These are phyloP conservation scores for Russula emetica DNA, from an alignment of 768 basidiomycete genomes.

Conservation along the genomic window DNA sequence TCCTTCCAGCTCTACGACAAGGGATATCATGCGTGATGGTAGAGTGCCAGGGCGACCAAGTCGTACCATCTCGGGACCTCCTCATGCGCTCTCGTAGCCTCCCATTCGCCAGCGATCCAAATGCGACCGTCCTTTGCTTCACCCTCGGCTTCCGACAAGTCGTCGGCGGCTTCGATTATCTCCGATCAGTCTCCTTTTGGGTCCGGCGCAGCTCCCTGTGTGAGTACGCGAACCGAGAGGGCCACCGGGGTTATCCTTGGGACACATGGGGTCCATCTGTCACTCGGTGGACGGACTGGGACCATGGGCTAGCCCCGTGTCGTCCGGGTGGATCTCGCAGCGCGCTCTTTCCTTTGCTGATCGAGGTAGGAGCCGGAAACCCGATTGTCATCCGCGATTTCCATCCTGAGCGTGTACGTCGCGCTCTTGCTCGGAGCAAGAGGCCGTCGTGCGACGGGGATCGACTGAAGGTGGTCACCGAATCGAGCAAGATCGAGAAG, in stretches of 20 bases:
- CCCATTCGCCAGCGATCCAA: constrained; percentile 18
- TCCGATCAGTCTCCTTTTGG: constrained; percentile 25
- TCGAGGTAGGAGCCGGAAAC: constrained; percentile 19
- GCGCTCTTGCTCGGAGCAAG: constrained; percentile 12
- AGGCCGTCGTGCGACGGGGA: neutral
- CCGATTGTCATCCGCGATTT: constrained; percentile 22
- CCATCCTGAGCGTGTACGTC: constrained; percentile 20
- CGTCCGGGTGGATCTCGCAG: constrained; percentile 18
- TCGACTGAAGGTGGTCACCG: constrained; percentile 18
- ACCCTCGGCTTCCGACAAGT: constrained; percentile 21
- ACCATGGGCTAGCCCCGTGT: constrained; percentile 20
- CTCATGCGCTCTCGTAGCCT: constrained; percentile 10
- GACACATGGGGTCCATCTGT: constrained; percentile 19
- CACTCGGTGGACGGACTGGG: constrained; percentile 20
- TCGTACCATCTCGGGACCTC: constrained; percentile 6
- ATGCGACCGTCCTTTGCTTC: constrained; percentile 14
- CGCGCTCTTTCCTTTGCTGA: constrained; percentile 19
- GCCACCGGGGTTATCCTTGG: constrained; percentile 6
- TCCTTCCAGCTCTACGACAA: constrained; percentile 16
- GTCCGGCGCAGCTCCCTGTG: constrained; percentile 12
- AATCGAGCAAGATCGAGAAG: constrained; percentile 19
- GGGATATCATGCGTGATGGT: constrained; percentile 21
- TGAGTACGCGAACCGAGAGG: constrained; percentile 11
- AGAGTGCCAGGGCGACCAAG: constrained; percentile 23
- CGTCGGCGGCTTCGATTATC: constrained; percentile 18